Conservation (phyloP, 306 rosid genomes). For the Malus fusca region DNA sequence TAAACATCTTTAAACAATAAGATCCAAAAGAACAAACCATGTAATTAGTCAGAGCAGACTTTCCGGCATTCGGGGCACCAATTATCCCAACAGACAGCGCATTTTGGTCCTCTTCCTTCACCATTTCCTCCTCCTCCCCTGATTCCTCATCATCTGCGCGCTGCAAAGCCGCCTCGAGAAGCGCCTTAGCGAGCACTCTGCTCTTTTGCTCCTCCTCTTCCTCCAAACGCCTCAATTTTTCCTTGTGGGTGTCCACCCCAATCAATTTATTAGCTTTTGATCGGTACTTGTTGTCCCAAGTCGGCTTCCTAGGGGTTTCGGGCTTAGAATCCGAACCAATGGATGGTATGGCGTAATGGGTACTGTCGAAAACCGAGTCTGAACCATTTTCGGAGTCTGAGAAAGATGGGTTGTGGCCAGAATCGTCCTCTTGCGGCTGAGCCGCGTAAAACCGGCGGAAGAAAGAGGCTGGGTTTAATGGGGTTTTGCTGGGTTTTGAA, state of each 20-base stretch:
- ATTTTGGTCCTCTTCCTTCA: constrained; percentile 80
- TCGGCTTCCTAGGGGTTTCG: constrained; percentile 14
- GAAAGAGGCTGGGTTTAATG: background rate
- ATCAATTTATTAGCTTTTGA: constrained; percentile 36
- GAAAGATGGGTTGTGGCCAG: constrained; percentile 14
- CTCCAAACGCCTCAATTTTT: constrained; percentile 31
- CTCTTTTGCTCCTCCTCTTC: constrained; percentile 54
- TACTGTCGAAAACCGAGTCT: constrained; percentile 58
- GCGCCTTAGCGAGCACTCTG: constrained; percentile 59
- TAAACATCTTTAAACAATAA: background rate
- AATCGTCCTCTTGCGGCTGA: constrained; percentile 47
- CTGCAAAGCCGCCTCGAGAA: constrained; percentile 61
- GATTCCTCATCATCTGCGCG: constrained; percentile 29
- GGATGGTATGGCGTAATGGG: constrained; percentile 42
- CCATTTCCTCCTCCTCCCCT: constrained; percentile 17
- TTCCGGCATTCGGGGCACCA: constrained; percentile 96
- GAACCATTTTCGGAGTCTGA: constrained; percentile 30
- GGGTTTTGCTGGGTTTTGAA: constrained; percentile 8
- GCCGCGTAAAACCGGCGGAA: constrained; percentile 42
- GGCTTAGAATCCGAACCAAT: constrained; percentile 16
- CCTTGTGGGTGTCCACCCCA: constrained; percentile 29
- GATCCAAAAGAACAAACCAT: constrained; percentile 44
- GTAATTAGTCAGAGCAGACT: constrained; percentile 78
- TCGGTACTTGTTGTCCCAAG: constrained; percentile 65
- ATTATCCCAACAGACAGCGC: constrained; percentile 80